Base-by-base conservation (phyloP, 2,329 filamentous ascomycete genomes). In the Talaromyces piceae region DNA sequence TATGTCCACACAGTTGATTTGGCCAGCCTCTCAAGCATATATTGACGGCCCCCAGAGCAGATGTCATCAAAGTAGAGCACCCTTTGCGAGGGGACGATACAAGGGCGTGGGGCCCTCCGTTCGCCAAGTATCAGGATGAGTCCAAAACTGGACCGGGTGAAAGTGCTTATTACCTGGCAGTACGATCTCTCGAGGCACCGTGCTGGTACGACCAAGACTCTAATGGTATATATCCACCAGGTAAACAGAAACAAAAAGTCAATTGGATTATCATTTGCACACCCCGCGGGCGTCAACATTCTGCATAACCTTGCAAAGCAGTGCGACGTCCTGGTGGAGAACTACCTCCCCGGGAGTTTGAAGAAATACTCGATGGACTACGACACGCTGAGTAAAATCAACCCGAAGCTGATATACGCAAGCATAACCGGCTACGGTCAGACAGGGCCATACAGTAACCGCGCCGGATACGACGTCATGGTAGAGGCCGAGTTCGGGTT, bases 391-490 rank as follows among this genome's bases (percentile, higher is more conserved):
- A 80, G 78, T 47, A 79, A 83, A 58, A 84, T 96, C 66, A 97
- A 97, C 63, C 91, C 91, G 0, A 74, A 77, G 5, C 77, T 98
- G 44, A 88, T 98, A 59, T 98, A 98, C 65, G 90, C 91, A 12
- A 95, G 89, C 59, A 95, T 98, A 61, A 98, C 93, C 0, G 93
- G 93, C 1, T 98, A 97, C 64, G 93, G 93, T 2, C 93, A 98
- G 67, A 95, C 88, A 1, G 93, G 93, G 0, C 93, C 93, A 0
- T 95, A 95, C 69, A 82, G 85, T 5, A 81, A 83, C 57, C 80
- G 93, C 12, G 90, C 93, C 3, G 93, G 93, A 4, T 98, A 98
- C 76, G 93, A 98, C 70, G 93, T 98, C 59, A 98, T 98, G 91
- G 91, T 98, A 9, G 93, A 98, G 74, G 93, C 93, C 54, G 93